Base-by-base conservation (phyloP, 768 basidiomycete genomes). In the Podaxis sp. region DNA sequence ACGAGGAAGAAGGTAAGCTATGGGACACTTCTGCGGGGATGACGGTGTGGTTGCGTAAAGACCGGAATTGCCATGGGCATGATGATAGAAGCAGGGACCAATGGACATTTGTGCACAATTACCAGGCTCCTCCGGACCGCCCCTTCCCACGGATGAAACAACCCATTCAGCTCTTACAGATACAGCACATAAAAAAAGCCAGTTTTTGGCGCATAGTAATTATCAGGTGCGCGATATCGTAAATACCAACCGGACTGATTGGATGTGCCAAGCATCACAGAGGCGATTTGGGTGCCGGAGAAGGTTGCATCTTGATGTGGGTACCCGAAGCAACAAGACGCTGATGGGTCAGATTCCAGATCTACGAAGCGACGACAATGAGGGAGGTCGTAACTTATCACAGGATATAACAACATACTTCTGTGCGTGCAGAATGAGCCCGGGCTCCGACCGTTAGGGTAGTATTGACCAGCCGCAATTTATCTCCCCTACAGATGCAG, bases 281-380 rank as follows among this genome's bases (percentile, higher is more conserved):
- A 40, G 66, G 70, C 2, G 73, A 56, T 48, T 73, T 73, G 0
- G 70, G 66, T 13, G 65, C 67, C 10, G 75, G 57, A 1, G 82
- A 81, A 0, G 83, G 77, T 25, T 71, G 66, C 83, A 85, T 84
- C 62, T 83, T 85, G 57, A 80, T 75, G 50, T 85, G 83, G 1
- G 79, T 75, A 1, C 81, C 84, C 0, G 84, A 84, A 4, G 78
- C 80, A 9, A 83, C 79, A 3, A 87, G 70, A 13, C 82, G 78
- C 60, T 77, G 79, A 61, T 77, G 72, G 1, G 80, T 83, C 9
- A 69, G 69, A 57, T 80, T 85, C 85, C 84, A 86, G 32, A 87
- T 80, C 85, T 86, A 46, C 50, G 25, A 48, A 14, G 25, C 32
- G 42, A 54, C 16, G 9, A n/a, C 5, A 32, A 23, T 48, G 36